Evolutionary conservation across 305 asterid species (phyloP).

Genomic region (Petunia hybrid): DNA sequence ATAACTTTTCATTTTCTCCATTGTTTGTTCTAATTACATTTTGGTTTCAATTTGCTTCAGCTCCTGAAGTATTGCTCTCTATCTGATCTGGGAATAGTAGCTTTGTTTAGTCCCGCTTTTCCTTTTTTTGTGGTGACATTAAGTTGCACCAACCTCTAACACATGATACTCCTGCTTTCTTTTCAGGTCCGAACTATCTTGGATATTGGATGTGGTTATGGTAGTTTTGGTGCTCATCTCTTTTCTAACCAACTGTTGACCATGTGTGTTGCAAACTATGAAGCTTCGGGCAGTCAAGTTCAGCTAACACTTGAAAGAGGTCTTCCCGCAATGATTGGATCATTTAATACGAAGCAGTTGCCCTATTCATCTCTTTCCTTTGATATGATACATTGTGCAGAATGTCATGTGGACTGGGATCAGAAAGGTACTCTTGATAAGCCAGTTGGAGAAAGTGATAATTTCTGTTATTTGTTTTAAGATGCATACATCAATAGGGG

Average conservation of each 20-base stretch:
- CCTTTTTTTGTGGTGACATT: constrained; percentile 13
- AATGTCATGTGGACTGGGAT: constrained; percentile 94
- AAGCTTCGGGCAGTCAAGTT: constrained; percentile 98
- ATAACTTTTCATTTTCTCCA: background rate
- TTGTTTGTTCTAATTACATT: background rate
- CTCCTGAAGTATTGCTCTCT: background rate
- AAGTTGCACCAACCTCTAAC: constrained; percentile 26
- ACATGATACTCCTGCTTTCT: constrained; percentile 30
- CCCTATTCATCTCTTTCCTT: constrained; percentile 95
- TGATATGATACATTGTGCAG: constrained; percentile 98
- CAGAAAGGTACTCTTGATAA: constrained; percentile 66
- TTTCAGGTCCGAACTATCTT: constrained; percentile 87
- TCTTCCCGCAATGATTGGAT: constrained; percentile 97
- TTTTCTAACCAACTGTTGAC: constrained; percentile 81
- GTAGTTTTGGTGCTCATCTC: constrained; percentile 97
- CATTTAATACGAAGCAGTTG: constrained; percentile 85
- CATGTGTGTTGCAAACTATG: constrained; percentile 93
- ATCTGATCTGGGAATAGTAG: constrained; percentile 6
- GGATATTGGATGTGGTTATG: constrained; percentile 98
- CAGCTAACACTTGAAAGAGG: constrained; percentile 99
- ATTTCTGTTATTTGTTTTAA: background rate
- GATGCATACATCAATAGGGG: background rate
- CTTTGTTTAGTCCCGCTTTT: background rate
- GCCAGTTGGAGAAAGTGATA: background rate
- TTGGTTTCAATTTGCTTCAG: background rate